Base-by-base conservation (phyloP, 2,329 filamentous ascomycete species). In the Coniochaeta ligniaria region DNA sequence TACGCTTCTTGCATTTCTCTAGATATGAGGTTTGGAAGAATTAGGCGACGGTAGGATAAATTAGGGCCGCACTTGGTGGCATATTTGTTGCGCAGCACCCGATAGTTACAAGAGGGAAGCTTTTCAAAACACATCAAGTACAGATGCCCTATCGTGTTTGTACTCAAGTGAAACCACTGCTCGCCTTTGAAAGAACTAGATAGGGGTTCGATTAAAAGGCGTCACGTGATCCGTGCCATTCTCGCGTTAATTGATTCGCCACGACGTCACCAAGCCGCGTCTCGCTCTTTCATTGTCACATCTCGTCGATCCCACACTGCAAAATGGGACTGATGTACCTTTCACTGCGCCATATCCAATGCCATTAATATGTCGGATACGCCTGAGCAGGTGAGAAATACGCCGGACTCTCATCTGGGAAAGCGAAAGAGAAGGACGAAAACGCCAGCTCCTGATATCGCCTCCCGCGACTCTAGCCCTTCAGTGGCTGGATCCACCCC, bases 201-300 rank as follows among this genome's bases (percentile, higher is more conserved):
- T 31, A 31, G 28, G 28, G 28, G 28, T 5, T 8, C 35, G 6
- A 7, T 14, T 38, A 16, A 38, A 3, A 3, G 16, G 38, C n/a
- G 11, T 16, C 54, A 57, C 54, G 31, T 57, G 54, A 57, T 28
- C n/a, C 54, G 54, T 36, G 17, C 35, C 54, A 36, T 57, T 57
- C 35, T 57, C 54, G 54, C 35, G 54, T 57, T 57, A 22, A 52
- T 7, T 52, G 28, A 57, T 57, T 57, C 33, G 54, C 35, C 47
- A 52, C 47, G 47, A 26, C 47, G 47, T 52, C 47, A 55, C 26
- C 26, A 9, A 35, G 35, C 28, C 54, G 54, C 54, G 31, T 57
- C 54, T 57, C 54, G 6, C 11, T 57, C 54, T 20, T 36, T 57
- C 31, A 11, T 12, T n/a, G n/a, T n/a, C 3, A 36, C 14, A 17